phyloP scores from a whole-genome alignment of 176 grass and related monocot genomes.

The Alloteropsis semialata region DNA sequence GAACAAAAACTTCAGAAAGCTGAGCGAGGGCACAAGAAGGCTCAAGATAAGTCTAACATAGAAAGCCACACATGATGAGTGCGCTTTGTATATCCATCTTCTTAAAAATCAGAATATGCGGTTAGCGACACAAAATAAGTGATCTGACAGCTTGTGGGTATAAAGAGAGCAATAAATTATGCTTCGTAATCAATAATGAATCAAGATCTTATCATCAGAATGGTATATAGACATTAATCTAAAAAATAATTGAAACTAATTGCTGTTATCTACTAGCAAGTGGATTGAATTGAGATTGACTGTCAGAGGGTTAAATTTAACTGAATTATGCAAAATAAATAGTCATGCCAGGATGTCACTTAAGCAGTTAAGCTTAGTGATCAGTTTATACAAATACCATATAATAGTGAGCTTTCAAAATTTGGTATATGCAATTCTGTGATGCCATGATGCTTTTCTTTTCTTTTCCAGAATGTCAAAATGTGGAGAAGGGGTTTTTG shows the following conservation, averaged over 20 bases:
- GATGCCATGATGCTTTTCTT: neutral
- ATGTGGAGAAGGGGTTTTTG: neutral
- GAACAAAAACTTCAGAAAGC: neutral
- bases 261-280: neutral
- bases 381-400: neutral
- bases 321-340: neutral
- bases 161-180: neutral
- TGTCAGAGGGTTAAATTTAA: neutral
- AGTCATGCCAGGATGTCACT: neutral
- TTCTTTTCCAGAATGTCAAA: neutral
- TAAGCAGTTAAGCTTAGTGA: neutral
- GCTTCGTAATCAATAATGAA: neutral
- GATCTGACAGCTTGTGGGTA: neutral
- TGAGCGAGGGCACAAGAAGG: neutral
- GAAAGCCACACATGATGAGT: neutral
- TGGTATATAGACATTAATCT: neutral
- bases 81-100: neutral
- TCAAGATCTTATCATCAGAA: neutral
- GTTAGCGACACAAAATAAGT: neutral
- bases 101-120: neutral
- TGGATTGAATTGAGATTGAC: neutral
- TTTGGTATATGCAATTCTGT: neutral
- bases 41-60: neutral
- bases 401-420: neutral
- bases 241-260: neutral